Base-by-base conservation (phyloP, 2,329 filamentous ascomycete genomes). In the Claviceps quebecensis region DNA sequence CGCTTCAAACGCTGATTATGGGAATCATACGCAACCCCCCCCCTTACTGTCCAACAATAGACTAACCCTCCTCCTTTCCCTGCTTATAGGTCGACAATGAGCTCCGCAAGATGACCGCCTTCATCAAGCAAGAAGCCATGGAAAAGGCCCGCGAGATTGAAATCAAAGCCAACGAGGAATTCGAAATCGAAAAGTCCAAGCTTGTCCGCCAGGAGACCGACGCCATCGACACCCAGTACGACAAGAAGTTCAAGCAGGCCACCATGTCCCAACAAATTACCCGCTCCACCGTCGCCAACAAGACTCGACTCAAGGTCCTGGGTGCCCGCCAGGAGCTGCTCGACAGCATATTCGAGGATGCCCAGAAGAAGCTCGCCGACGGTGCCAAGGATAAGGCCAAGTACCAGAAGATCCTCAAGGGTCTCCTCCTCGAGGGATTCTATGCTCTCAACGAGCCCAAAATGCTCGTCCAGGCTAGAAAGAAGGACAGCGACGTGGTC, bases 81-180 rank as follows among this genome's bases (percentile, higher is more conserved):
- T 5, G 9, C 13, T 39, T 34, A 29, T 68, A 97, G 89, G 93
- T 98, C 78, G 84, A 87, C 73, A 84, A 87, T 73, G 93, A 98
- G 82, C 87, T 98, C 72, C 90, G 87, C 78, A 98, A 98, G 81
- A 98, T 98, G 93, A 97, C 93, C 54, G 91, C 90, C 67, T 98
- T 98, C 81, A 98, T 98, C 82, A 87, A 89, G 71, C 93, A 97
- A 74, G 93, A 98, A 75, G 93, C 93, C 54, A 80, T 86, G 65
- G 93, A 98, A 69, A 98, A 98, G 73, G 89, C 89, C 63, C 86
- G 86, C 67, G 93, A 98, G 72, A 97, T 98, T 71, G 82, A 93
- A 66, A 85, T 97, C 74, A 97, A 97, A 74, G 93, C 93, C 69
- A 90, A 97, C 75, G 89, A 97, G 71, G 93, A 98, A 72, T 97